Conservation (phyloP, 2,329 filamentous ascomycete genomes). For the Arthrobotrys iridis region DNA sequence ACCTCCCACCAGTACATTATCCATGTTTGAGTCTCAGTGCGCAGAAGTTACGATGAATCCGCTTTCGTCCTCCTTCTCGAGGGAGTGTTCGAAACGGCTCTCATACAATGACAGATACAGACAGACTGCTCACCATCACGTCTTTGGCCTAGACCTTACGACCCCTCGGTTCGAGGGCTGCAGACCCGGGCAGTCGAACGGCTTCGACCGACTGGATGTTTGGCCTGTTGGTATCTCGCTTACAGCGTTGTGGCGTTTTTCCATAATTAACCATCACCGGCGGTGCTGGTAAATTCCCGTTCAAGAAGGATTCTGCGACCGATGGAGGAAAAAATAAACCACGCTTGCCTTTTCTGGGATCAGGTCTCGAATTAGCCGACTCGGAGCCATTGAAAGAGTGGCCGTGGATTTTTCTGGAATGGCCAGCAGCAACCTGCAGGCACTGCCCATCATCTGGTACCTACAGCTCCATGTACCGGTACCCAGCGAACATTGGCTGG, state of each 20-base stretch:
- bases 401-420: constrained; percentile 11
- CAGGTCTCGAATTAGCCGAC: constrained; percentile 38
- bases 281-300: constrained; percentile 47
- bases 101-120: too few relatives aligned
- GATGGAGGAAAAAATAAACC: constrained; percentile 51
- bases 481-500: neutral
- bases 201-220: constrained; percentile 15
- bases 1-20: too few relatives aligned
- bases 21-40: too few relatives aligned
- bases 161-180: constrained; percentile 4
- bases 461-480: constrained; percentile 1
- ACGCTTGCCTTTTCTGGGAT: constrained; percentile 30
- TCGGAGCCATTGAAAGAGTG: constrained; percentile 18
- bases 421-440: constrained; percentile 36
- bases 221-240: constrained; percentile 21
- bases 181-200: neutral
- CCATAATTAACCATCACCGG: constrained; percentile 52
- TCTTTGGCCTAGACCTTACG: too few relatives aligned
- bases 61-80: too few relatives aligned
- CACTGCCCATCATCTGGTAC: constrained; percentile 34
- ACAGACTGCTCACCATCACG: neutral
- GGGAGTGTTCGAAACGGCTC: too few relatives aligned
- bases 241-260: constrained; percentile 52
- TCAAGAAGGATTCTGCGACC: constrained; percentile 54
- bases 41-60: too few relatives aligned